These are phyloP conservation scores for Akanthomyces uredinophilus DNA, from an alignment of 2,329 filamentous ascomycete species.

Conservation along the genomic window DNA sequence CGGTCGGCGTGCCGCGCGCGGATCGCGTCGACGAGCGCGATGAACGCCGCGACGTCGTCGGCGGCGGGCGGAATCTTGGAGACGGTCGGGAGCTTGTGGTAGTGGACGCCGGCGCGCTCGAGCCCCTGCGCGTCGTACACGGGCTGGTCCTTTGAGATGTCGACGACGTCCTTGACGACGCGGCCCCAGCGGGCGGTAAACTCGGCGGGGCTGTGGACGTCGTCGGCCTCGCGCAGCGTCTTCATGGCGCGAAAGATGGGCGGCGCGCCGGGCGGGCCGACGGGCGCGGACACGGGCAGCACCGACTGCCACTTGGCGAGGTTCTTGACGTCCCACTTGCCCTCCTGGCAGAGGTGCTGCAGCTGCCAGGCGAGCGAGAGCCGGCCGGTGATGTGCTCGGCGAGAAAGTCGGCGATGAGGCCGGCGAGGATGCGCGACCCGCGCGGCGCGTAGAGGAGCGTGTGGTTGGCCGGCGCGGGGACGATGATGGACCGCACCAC, in stretches of 20 bases:
- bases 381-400: constrained; percentile 67
- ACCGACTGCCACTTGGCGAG: constrained; percentile 85
- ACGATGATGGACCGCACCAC: constrained; percentile 66
- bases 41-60: constrained; percentile 49
- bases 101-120: constrained; percentile 61
- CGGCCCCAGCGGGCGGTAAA: constrained; percentile 66
- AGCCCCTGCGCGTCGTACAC: constrained; percentile 77
- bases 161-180: constrained; percentile 70
- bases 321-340: constrained; percentile 98
- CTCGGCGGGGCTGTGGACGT: constrained; percentile 67
- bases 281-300: constrained; percentile 68
- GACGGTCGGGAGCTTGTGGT: constrained; percentile 86
- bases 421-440: constrained; percentile 74
- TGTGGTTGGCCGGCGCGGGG: constrained; percentile 74
- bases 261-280: constrained; percentile 43
- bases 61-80: constrained; percentile 77
- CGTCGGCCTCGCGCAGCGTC: constrained; percentile 84
- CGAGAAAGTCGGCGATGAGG: constrained; percentile 76
- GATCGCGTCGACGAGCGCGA: constrained; percentile 54
- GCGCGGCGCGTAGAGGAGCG: constrained; percentile 73
- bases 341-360: constrained; percentile 78
- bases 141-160: constrained; percentile 86
- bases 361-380: constrained; percentile 87
- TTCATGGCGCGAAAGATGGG: constrained; percentile 85
- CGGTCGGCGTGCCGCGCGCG: constrained; percentile 45